Evolutionary conservation across 495 filamentous ascomycete species (phyloP).

Genomic region (Penicillium egyptiacum): DNA sequence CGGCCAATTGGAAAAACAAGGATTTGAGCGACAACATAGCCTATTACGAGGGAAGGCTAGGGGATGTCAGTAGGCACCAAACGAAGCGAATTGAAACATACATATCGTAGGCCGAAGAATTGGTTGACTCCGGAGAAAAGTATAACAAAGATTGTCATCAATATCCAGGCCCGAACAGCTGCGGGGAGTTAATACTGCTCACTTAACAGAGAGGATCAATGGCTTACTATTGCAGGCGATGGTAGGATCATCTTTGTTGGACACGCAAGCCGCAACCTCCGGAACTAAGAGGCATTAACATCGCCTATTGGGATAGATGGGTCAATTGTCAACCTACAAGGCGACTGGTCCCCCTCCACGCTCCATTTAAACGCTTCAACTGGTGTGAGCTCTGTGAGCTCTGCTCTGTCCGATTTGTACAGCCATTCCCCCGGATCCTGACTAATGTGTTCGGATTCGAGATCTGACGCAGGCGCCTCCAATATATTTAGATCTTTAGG

Average conservation of each 20-base stretch:
- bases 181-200: neutral
- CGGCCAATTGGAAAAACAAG: constrained; percentile 57
- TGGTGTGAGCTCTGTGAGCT: constrained; percentile 23
- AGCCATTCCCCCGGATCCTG: constrained; percentile 7
- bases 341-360: constrained; percentile 32
- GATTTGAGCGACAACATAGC: constrained; percentile 62
- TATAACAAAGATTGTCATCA: constrained; percentile 29
- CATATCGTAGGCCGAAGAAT: constrained; percentile 33
- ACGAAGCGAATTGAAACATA: constrained; percentile 6
- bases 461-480: neutral
- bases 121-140: constrained; percentile 31
- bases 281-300: constrained; percentile 20
- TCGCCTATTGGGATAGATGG: neutral
- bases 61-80: constrained; percentile 25
- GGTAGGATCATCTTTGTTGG: constrained; percentile 31
- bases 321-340: constrained; percentile 21
- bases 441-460: constrained; percentile 11
- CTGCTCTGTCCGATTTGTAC: constrained; percentile 7
- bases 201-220: neutral
- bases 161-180: constrained; percentile 31
- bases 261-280: constrained; percentile 33
- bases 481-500: constrained; percentile 7
- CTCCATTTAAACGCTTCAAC: constrained; percentile 31
- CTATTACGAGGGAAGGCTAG: constrained; percentile 80
- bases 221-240: constrained; percentile 27